These are phyloP conservation scores for Aspergillus ellipticus DNA, from an alignment of 495 filamentous ascomycete genomes.

Conservation along the genomic window DNA sequence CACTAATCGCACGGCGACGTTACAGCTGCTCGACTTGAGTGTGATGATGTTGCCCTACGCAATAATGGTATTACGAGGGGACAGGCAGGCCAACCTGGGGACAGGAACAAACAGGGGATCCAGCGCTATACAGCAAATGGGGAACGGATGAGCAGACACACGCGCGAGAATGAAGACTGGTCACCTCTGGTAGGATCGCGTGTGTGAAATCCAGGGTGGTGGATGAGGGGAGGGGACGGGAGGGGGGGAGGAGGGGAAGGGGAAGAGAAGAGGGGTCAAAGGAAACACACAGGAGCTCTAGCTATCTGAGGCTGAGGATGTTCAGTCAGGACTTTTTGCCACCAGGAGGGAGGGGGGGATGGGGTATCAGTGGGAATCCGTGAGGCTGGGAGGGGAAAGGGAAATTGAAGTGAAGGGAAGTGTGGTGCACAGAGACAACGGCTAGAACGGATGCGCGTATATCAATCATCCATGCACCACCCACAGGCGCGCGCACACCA, in stretches of 20 bases:
- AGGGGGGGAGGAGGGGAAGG: background rate
- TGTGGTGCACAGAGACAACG: conserved; percentile 2
- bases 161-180: background rate
- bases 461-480: conserved; percentile 12
- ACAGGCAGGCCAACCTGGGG: conserved; percentile 1
- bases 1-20: conserved; percentile 12
- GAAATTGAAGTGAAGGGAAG: conserved; percentile 6
- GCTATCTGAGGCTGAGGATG: background rate
- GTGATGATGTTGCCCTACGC: conserved; percentile 18
- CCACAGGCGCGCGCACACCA: background rate
- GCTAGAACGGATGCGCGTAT: conserved; percentile 5
- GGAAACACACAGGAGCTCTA: conserved; percentile 3
- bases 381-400: conserved; percentile 2
- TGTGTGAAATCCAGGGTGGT: background rate
- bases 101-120: background rate
- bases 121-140: background rate
- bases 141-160: background rate
- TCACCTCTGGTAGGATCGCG: conserved; percentile 12
- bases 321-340: background rate
- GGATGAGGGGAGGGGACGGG: background rate
- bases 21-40: conserved; percentile 16
- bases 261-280: background rate
- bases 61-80: conserved; percentile 21
- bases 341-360: conserved; percentile 5
- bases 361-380: background rate